phyloP scores from a whole-genome alignment of 2,329 filamentous ascomycete genomes.

The Cercospora berteroae region DNA sequence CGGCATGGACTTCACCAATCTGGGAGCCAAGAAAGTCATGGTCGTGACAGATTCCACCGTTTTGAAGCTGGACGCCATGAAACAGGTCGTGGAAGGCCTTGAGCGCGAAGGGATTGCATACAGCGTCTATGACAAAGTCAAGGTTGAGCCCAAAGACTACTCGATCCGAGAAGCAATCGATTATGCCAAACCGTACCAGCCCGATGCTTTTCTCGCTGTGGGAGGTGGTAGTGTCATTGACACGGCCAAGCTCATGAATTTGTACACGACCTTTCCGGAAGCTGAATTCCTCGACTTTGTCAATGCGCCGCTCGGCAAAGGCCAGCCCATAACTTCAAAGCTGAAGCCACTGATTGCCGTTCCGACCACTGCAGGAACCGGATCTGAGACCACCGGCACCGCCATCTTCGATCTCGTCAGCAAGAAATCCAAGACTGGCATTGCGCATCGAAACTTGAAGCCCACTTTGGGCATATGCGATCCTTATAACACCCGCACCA shows the following conservation, averaged over 20 bases:
- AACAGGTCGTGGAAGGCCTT: slow-evolving; percentile 79
- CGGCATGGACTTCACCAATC: slow-evolving; percentile 90
- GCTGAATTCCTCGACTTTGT: slow-evolving; percentile 97
- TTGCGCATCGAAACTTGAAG: slow-evolving; percentile 93
- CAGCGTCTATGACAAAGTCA: slow-evolving; percentile 74
- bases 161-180: slow-evolving; percentile 87
- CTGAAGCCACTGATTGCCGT: slow-evolving; percentile 77
- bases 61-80: slow-evolving; percentile 79
- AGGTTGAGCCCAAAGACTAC: slow-evolving; percentile 91
- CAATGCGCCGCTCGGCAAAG: slow-evolving; percentile 88
- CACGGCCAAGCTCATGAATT: slow-evolving; percentile 97
- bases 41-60: slow-evolving; percentile 90
- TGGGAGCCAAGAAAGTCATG: slow-evolving; percentile 81
- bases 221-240: slow-evolving; percentile 93
- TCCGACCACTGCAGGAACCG: slow-evolving; percentile 81
- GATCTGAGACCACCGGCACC: slow-evolving; percentile 93
- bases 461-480: slow-evolving; percentile 86
- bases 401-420: slow-evolving; percentile 95
- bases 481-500: slow-evolving; percentile 87
- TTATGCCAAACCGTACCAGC: slow-evolving; percentile 74
- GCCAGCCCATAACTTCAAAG: slow-evolving; percentile 67
- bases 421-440: slow-evolving; percentile 89
- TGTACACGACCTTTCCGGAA: slow-evolving; percentile 86
- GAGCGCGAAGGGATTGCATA: slow-evolving; percentile 75
- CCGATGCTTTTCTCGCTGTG: slow-evolving; percentile 90